Evolutionary conservation across 306 rosid species (phyloP), one percentile per base, ranked within the genome.

Genomic region (Vigna nakashimae): DNA sequence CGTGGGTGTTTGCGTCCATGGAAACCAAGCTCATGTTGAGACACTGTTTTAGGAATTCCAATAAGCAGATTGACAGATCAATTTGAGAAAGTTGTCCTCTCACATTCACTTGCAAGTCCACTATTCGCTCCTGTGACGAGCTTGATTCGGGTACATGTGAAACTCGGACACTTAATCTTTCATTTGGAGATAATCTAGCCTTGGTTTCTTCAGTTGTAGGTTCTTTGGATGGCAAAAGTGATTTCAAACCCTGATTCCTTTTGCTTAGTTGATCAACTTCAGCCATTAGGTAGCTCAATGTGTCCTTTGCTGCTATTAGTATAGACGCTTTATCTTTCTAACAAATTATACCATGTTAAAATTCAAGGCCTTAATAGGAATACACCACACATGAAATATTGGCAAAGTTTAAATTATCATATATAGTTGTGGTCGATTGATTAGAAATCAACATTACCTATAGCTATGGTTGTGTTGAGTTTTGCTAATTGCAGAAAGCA

Each of bases 291-390:
- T 86, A 79, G 5, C 77, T 81, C 83, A 94, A 49, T 69, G 80
- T 84, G 73, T 94, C 97, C 87, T 79, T 92, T 22, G 97, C 91
- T 2, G 87, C 65, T 79, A 79, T 83, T 3, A 94, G 92, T 62
- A 94, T 86, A 0, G 98, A 91, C 2, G 89, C 94, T 83, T 90
- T 92, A 79, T 94, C 97, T 88, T 90, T 94, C 98, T 94, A 63
- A 56, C 22, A 65, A 76, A 78, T 40, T 40, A 34, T n/a, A 42
- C 46, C 15, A 78, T 52, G 46, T 36, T 77, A 53, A 72, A 68
- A 68, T 11, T 66, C 71, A 42, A 42, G 10, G n/a, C 17, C 43
- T 42, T 42, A 22, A 7, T 43, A 11, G 34, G 34, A 65, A 18
- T 65, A 10, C 5, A 17, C 8, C 4, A 17, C 49, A 8, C 16